These are phyloP conservation scores for Globisporangium radiosum DNA, from an alignment of 352 stramenopile species.

Conservation along the genomic window DNA sequence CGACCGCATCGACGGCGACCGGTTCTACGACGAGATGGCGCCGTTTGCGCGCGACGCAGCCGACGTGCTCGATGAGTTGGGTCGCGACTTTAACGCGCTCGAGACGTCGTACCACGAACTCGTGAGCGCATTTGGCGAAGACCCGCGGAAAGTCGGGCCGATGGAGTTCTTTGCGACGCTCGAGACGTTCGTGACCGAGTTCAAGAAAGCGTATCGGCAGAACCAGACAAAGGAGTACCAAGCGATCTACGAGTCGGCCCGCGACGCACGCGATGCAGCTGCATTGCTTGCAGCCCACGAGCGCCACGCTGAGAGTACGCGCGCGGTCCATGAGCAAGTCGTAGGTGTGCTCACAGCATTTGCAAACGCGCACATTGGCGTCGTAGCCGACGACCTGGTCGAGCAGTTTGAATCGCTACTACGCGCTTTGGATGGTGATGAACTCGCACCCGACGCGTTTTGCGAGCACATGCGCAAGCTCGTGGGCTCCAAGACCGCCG, in stretches of 20 bases:
- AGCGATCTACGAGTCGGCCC: slow-evolving; percentile 63
- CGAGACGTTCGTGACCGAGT: slow-evolving; percentile 79
- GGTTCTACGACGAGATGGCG: slow-evolving; percentile 78
- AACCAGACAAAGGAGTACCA: slow-evolving; percentile 86
- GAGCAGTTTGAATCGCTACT: slow-evolving; percentile 60
- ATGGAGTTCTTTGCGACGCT: slow-evolving; percentile 83
- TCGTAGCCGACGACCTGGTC: slow-evolving; percentile 36
- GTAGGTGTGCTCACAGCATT: slow-evolving; percentile 56
- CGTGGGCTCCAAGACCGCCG: slow-evolving; percentile 65
- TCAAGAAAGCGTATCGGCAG: slow-evolving; percentile 85
- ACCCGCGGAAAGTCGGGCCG: slow-evolving; percentile 69
- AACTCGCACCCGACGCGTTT: slow-evolving; percentile 69
- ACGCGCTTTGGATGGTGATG: slow-evolving; percentile 50
- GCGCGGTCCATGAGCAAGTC: slow-evolving; percentile 57
- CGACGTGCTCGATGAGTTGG: slow-evolving; percentile 76
- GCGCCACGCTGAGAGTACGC: slow-evolving; percentile 45
- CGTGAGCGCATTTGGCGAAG: slow-evolving; percentile 78
- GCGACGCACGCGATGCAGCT: slow-evolving; percentile 37
- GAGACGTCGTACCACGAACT: slow-evolving; percentile 75
- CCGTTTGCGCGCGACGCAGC: slow-evolving; percentile 76
- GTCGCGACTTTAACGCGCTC: slow-evolving; percentile 62
- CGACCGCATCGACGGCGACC: slow-evolving; percentile 63
- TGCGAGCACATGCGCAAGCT: slow-evolving; percentile 57
- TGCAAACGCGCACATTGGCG: slow-evolving; percentile 45
- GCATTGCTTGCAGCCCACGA: slow-evolving; percentile 39